phyloP scores from a whole-genome alignment of 1,284 basidiomycete species.

The Sphaerobolus stellatus region DNA sequence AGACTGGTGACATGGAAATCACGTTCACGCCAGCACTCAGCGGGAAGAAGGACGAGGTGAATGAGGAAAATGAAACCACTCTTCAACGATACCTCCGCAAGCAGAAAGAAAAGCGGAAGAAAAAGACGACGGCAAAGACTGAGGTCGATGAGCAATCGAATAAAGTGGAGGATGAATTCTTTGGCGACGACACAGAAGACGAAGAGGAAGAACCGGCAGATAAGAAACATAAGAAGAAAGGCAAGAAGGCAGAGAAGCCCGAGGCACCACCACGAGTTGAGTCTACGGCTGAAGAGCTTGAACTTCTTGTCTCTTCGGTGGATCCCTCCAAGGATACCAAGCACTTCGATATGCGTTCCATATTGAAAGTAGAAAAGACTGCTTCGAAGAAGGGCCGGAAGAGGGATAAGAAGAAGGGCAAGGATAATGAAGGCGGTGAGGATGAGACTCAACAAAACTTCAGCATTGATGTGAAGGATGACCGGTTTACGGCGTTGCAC shows the following conservation, averaged over 20 bases:
- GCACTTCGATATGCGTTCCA: slow-evolving; percentile 92
- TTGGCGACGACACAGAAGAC: slow-evolving; percentile 48
- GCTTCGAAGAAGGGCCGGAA: slow-evolving; percentile 53
- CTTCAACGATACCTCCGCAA: slow-evolving; percentile 84
- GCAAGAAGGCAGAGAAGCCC: slow-evolving; percentile 27
- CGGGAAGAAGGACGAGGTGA: slow-evolving; percentile 44
- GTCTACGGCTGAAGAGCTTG: slow-evolving; percentile 62
- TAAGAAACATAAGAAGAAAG: slow-evolving; percentile 29
- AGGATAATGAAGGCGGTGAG: slow-evolving; percentile 39
- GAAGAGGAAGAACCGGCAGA: slow-evolving; percentile 20
- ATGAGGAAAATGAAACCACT: slow-evolving; percentile 71
- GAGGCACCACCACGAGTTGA: slow-evolving; percentile 15
- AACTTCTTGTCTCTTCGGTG: slow-evolving; percentile 61
- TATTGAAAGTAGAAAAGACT: slow-evolving; percentile 82
- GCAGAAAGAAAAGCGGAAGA: slow-evolving; percentile 82
- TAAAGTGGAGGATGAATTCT: slow-evolving; percentile 69
- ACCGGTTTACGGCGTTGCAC: slow-evolving; percentile 84
- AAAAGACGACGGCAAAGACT: slow-evolving; percentile 59
- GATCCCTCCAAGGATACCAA: slow-evolving; percentile 54
- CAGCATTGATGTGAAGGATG: slow-evolving; percentile 81
- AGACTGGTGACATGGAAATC: slow-evolving; percentile 84
- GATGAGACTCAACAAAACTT: slow-evolving; percentile 77
- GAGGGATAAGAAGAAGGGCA: slow-evolving; percentile 44
- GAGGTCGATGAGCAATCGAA: slow-evolving; percentile 21
- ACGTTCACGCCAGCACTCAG: slow-evolving; percentile 87